These are phyloP conservation scores for Flammula alnicola DNA, from an alignment of 1,284 basidiomycete species.

Conservation along the genomic window DNA sequence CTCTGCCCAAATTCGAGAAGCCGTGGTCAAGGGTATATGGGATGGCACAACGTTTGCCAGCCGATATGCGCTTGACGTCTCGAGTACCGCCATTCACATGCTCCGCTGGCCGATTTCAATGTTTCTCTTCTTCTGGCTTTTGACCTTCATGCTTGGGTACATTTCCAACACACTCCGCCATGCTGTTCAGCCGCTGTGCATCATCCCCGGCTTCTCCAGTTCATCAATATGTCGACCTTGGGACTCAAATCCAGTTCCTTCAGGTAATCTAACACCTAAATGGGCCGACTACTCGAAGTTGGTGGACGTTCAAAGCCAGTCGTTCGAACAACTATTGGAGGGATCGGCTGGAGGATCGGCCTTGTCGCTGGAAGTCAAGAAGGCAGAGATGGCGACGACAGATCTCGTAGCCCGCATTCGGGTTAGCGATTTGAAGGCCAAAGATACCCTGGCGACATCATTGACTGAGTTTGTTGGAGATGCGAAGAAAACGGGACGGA, in stretches of 20 bases:
- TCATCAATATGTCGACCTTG: slow-evolving; percentile 44
- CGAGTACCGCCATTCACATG: not conserved
- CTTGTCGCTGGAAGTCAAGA: slow-evolving; percentile 68
- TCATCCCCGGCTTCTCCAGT: slow-evolving; percentile 58
- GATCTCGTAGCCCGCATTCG: slow-evolving; percentile 68
- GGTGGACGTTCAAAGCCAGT: slow-evolving; percentile 57
- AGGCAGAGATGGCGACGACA: slow-evolving; percentile 70
- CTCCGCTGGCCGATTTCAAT: slow-evolving; percentile 23
- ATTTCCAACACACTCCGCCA: slow-evolving; percentile 45
- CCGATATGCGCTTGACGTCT: not conserved
- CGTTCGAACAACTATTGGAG: slow-evolving; percentile 63
- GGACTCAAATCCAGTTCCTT: not conserved
- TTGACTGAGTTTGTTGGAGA: slow-evolving; percentile 59
- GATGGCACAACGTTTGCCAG: slow-evolving; percentile 35
- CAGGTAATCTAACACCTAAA: slow-evolving; percentile 22
- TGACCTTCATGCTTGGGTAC: slow-evolving; percentile 44
- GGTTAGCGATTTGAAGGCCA: slow-evolving; percentile 59
- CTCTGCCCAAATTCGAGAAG: slow-evolving; percentile 17
- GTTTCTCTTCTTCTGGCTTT: slow-evolving; percentile 53
- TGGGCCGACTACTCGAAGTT: slow-evolving; percentile 65
- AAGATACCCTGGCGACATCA: slow-evolving; percentile 53
- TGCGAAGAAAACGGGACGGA: slow-evolving; percentile 59
- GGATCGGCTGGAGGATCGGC: slow-evolving; percentile 57
- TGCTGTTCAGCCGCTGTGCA: slow-evolving; percentile 60
- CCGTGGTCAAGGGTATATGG: slow-evolving; percentile 29